Percentiles rank a stretch among this genome's conserved stretches.
These are phyloP conservation scores for Lichtheimia corymbifera DNA, from an alignment of 371 early-diverging fungal species.

Conservation along the genomic window DNA sequence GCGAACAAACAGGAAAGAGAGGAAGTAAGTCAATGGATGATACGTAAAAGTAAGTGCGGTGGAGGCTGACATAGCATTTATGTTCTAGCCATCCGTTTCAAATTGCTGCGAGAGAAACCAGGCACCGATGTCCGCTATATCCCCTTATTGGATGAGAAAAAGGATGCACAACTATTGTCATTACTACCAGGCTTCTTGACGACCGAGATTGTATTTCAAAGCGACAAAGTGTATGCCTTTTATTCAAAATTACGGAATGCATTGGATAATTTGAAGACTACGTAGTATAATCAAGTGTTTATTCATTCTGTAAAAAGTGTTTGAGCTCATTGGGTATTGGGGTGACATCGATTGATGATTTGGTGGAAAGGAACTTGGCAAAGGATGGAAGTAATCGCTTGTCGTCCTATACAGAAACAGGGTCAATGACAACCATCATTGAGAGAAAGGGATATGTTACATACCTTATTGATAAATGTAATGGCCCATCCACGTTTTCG, in stretches of 20 bases:
- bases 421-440: too few relatives aligned
- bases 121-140: conserved; percentile 16
- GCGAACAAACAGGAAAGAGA: conserved; percentile 19
- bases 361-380: conserved; percentile 44
- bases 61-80: neutral
- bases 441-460: conserved; percentile 3
- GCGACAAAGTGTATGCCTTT: conserved; percentile 17
- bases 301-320: neutral
- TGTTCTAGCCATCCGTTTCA: conserved; percentile 23
- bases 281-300: too few relatives aligned
- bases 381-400: conserved; percentile 48
- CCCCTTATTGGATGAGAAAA: conserved; percentile 17
- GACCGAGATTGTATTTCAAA: conserved; percentile 15
- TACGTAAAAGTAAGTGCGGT: neutral
- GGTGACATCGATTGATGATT: conserved; percentile 49
- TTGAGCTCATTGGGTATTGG: conserved; percentile 57
- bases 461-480: conserved; percentile 62
- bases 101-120: conserved; percentile 7
- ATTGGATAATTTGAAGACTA: neutral
- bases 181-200: conserved; percentile 17
- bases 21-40: conserved; percentile 19
- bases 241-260: conserved; percentile 15
- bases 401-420: conserved; percentile 37
- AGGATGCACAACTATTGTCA: conserved; percentile 17
- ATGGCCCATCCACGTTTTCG: conserved; percentile 49